Evolutionary conservation across 2,329 filamentous ascomycete species (phyloP).

Genomic region (Xylariaceae sp.): DNA sequence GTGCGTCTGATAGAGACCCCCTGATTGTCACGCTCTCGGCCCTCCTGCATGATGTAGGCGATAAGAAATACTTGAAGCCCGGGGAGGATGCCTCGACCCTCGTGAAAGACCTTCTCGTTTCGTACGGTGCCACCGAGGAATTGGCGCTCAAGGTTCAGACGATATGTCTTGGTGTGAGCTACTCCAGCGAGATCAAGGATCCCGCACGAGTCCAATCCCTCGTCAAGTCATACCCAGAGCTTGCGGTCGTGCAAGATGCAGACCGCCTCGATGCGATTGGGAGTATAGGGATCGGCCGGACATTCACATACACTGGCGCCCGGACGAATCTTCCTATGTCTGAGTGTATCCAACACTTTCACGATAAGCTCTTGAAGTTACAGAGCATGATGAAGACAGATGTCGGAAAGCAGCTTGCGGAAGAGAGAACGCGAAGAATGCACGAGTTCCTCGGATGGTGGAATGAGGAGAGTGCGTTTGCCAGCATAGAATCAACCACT

Average conservation of each 20-base stretch:
- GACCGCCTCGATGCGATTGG: slow-evolving; percentile 91
- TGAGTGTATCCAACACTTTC: slow-evolving; percentile 71
- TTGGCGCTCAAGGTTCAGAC: slow-evolving; percentile 67
- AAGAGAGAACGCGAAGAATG: slow-evolving; percentile 52
- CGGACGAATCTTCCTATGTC: slow-evolving; percentile 54
- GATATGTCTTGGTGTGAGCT: slow-evolving; percentile 76
- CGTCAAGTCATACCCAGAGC: slow-evolving; percentile 66
- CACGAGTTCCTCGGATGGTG: slow-evolving; percentile 57
- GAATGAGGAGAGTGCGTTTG: slow-evolving; percentile 46
- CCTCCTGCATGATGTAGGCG: slow-evolving; percentile 84
- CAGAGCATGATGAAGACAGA: slow-evolving; percentile 64
- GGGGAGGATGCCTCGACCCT: slow-evolving; percentile 56
- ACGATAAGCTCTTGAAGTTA: slow-evolving; percentile 69
- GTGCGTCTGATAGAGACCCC: slow-evolving; percentile 40
- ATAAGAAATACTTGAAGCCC: slow-evolving; percentile 71
- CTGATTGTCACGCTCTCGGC: slow-evolving; percentile 65
- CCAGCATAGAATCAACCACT: slow-evolving; percentile 7
- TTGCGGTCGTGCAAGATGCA: slow-evolving; percentile 86
- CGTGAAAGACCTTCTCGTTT: slow-evolving; percentile 53
- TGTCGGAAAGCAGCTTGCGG: slow-evolving; percentile 51
- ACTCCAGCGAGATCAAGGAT: slow-evolving; percentile 68
- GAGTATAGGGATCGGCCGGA: slow-evolving; percentile 76
- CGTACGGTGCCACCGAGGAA: slow-evolving; percentile 51
- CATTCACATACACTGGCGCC: slow-evolving; percentile 73
- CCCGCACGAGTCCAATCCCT: slow-evolving; percentile 58